Evolutionary conservation across 2,329 filamentous ascomycete species (phyloP).

Genomic region (Coleophoma eucalyptorum): DNA sequence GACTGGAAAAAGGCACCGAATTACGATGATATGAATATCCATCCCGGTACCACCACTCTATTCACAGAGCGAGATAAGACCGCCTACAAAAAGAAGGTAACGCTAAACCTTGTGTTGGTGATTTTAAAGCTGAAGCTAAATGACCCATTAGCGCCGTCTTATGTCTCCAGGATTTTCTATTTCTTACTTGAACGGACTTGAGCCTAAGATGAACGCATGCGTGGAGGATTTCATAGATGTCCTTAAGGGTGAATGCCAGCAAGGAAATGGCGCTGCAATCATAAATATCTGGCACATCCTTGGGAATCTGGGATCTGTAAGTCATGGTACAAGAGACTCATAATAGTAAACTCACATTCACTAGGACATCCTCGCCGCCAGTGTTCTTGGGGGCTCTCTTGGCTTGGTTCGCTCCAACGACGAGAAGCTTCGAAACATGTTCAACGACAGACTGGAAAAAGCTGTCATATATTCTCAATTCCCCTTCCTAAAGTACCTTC

Average conservation of each 20-base stretch:
- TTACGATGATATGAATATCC: conserved; percentile 7
- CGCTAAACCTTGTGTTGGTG: background rate
- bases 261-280: conserved; percentile 4
- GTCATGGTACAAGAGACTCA: background rate
- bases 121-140: background rate
- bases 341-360: background rate
- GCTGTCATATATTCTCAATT: conserved; percentile 9
- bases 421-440: conserved; percentile 8
- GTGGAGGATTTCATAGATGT: conserved; percentile 7
- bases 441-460: conserved; percentile 7
- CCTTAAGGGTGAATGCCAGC: conserved; percentile 5
- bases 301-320: conserved; percentile 11
- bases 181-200: conserved; percentile 13
- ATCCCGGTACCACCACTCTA: conserved; percentile 6
- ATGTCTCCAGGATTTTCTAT: conserved; percentile 15
- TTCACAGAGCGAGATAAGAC: conserved; percentile 12
- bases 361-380: conserved; percentile 14
- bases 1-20: conserved; percentile 10
- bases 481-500: conserved; percentile 11
- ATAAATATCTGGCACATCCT: conserved; percentile 9
- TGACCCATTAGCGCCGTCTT: conserved; percentile 8
- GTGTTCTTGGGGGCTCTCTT: conserved; percentile 15
- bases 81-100: conserved; percentile 13
- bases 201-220: conserved; percentile 13
- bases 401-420: conserved; percentile 12